These are phyloP conservation scores for Schizosaccharomyces octosporus DNA, from an alignment of 805 yeast species.

Conservation along the genomic window DNA sequence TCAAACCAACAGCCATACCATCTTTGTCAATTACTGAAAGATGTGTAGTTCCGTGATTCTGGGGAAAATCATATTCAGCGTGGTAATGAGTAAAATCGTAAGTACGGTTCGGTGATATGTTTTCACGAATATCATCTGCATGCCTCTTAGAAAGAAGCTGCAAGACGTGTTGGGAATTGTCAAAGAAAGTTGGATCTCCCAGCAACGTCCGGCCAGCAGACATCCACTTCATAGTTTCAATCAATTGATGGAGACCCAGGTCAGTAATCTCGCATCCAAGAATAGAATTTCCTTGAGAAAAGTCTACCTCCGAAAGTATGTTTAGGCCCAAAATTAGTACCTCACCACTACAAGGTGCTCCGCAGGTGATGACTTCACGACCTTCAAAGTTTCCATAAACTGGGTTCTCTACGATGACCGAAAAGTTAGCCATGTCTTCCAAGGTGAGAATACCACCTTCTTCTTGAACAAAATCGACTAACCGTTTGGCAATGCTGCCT, in stretches of 20 bases:
- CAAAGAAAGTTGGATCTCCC: conserved; percentile 32
- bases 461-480: conserved; percentile 25
- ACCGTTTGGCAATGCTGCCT: conserved; percentile 41
- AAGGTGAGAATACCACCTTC: conserved; percentile 43
- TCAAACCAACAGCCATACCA: conserved; percentile 62
- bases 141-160: conserved; percentile 30
- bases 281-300: conserved; percentile 9
- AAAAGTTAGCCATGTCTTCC: conserved; percentile 44
- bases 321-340: conserved; percentile 55
- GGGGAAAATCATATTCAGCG: conserved; percentile 52
- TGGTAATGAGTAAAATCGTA: conserved; percentile 44
- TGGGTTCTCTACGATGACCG: conserved; percentile 23
- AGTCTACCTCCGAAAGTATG: conserved; percentile 27
- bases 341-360: conserved; percentile 65
- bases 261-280: conserved; percentile 12
- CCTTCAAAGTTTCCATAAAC: conserved; percentile 20
- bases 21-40: conserved; percentile 50
- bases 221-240: conserved; percentile 88
- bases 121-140: conserved; percentile 25
- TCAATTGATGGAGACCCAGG: conserved; percentile 34
- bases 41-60: conserved; percentile 83
- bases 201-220: conserved; percentile 63
- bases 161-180: conserved; percentile 17
- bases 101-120: conserved; percentile 35
- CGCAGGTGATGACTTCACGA: conserved; percentile 28